Evolutionary conservation across 306 rosid species (phyloP).

Genomic region (Ormosia semicastrata): DNA sequence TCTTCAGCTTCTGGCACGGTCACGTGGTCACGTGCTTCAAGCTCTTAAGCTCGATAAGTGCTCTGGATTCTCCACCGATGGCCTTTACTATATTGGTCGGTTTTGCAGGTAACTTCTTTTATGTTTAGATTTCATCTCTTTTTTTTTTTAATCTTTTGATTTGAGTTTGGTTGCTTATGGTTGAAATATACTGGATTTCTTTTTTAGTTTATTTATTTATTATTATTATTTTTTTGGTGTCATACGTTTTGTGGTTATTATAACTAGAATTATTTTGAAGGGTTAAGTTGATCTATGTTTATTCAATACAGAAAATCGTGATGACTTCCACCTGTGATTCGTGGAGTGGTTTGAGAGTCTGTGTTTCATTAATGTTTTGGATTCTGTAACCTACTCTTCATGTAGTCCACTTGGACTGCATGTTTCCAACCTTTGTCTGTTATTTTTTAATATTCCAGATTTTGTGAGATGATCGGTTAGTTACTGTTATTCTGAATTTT

Average conservation of each 20-base stretch:
- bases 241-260: background rate
- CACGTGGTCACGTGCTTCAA: slow-evolving; percentile 66
- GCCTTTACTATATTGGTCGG: slow-evolving; percentile 61
- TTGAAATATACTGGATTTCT: background rate
- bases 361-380: slow-evolving; percentile 14
- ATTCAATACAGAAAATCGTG: background rate
- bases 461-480: background rate
- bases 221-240: background rate
- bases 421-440: background rate
- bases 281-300: background rate
- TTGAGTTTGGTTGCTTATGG: background rate
- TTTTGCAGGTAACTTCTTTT: slow-evolving; percentile 65
- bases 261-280: background rate
- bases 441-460: background rate
- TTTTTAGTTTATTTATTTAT: no score
- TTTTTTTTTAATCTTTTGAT: background rate
- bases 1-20: slow-evolving; percentile 63
- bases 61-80: slow-evolving; percentile 90
- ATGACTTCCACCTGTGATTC: background rate
- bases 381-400: background rate
- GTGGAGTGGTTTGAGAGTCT: slow-evolving; percentile 6
- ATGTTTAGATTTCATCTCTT: background rate
- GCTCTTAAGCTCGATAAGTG: slow-evolving; percentile 87
- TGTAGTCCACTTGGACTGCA: no score
- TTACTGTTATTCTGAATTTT: background rate